These are phyloP conservation scores for Periconia digitata DNA, from an alignment of 2,329 filamentous ascomycete species.

Conservation along the genomic window DNA sequence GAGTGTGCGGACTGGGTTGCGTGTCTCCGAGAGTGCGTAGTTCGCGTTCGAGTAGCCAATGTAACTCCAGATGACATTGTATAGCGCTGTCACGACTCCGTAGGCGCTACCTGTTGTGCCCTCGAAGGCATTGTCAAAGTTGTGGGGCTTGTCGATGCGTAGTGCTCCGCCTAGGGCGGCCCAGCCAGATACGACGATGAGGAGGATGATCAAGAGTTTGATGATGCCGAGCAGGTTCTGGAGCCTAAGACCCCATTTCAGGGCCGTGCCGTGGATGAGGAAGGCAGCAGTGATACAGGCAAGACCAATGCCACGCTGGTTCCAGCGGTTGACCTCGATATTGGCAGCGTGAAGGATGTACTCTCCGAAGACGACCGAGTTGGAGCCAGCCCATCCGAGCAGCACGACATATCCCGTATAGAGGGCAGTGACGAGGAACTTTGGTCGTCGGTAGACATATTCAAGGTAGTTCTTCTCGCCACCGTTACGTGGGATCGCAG, in stretches of 20 bases:
- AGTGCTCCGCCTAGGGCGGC: constrained; percentile 63
- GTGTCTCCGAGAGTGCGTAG: constrained; percentile 66
- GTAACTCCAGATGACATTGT: constrained; percentile 73
- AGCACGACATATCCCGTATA: constrained; percentile 64
- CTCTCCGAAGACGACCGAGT: constrained; percentile 70
- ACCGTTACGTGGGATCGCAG: constrained; percentile 64
- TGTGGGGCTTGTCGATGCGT: constrained; percentile 62
- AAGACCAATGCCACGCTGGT: constrained; percentile 67
- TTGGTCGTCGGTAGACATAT: constrained; percentile 62
- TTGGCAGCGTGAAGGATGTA: constrained; percentile 69
- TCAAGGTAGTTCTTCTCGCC: constrained; percentile 71
- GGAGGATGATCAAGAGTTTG: constrained; percentile 66
- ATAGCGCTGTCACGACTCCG: constrained; percentile 68
- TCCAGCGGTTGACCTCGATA: constrained; percentile 65
- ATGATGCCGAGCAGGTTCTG: constrained; percentile 67
- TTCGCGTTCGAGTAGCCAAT: constrained; percentile 70
- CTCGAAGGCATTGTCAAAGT: constrained; percentile 65
- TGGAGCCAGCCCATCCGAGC: constrained; percentile 64
- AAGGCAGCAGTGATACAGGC: constrained; percentile 67
- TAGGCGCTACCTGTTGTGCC: constrained; percentile 68
- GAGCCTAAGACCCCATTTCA: constrained; percentile 68
- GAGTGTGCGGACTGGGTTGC: constrained; percentile 65
- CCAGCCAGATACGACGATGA: constrained; percentile 66
- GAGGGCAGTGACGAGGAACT: constrained; percentile 62
- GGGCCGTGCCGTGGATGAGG: constrained; percentile 63